Evolutionary conservation across 1,284 basidiomycete genomes (phyloP), one percentile per base, ranked within the genome.

Genomic region (Leccinum pachyderme): DNA sequence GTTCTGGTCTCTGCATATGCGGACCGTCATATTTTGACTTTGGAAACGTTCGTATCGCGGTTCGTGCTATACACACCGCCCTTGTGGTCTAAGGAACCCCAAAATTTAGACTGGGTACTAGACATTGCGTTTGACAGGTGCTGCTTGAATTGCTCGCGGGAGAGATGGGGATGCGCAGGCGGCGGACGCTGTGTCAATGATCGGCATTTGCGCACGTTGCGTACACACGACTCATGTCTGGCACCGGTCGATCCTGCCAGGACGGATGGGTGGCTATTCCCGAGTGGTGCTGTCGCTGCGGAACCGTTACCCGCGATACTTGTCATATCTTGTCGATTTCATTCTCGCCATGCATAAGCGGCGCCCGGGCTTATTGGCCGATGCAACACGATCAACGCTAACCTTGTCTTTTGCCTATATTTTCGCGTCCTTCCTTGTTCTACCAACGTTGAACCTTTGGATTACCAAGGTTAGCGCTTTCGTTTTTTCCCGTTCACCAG

Each of bases 11-110:
- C n/a, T n/a, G 18, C 18, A 18, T 18, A 18, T 18, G 18, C 18
- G 18, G 18, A 18, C 28, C 22, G 49, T 44, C 62, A 57, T 28
- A 22, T 25, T 62, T 47, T 56, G 59, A 51, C 32, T 13, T 6
- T 15, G 37, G 27, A 18, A 55, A 29, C n/a, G 56, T 15, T 27
- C 13, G 28, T 5, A 7, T 12, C 28, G 12, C 25, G 2, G 37
- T 22, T 44, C 4, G 47, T 47, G 52, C 28, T 49, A 25, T 28
- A 12, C 25, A 8, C n/a, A 13, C 31, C 12, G 41, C 48, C 33
- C 51, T 28, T 25, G 28, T 7, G 12, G 57, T 46, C 12, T 35
- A 6, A 5, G 27, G 43, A 7, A 27, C 25, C 41, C 41, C 53
- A 37, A 44, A 25, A 25, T 25, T 25, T 12, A 25, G 29, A 52